Percentiles rank a stretch among this genome's conserved stretches.
Conservation (phyloP, 177 flowering plant species). For the Tripterygium wilfordii region DNA sequence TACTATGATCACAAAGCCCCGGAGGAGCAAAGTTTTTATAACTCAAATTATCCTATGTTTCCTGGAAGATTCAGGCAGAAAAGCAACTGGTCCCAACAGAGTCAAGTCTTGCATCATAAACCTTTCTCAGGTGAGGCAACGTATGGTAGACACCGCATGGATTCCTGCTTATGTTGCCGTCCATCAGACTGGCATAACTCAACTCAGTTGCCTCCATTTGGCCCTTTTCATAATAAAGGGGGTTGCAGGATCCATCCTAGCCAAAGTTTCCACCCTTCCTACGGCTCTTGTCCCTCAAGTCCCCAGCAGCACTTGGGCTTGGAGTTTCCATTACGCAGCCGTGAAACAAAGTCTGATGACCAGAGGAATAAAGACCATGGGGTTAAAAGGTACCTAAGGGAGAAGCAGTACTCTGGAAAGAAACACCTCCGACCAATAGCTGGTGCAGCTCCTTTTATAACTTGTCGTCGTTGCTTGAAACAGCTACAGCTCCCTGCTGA, state of each 20-base stretch:
- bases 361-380: slow-evolving; percentile 24
- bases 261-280: slow-evolving; percentile 12
- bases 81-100: slow-evolving; percentile 19
- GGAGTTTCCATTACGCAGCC: slow-evolving; percentile 15
- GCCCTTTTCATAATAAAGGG: slow-evolving; percentile 15
- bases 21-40: slow-evolving; percentile 15
- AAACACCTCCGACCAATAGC: slow-evolving; percentile 56
- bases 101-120: slow-evolving; percentile 17
- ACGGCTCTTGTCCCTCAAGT: slow-evolving; percentile 29
- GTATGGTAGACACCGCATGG: slow-evolving; percentile 22
- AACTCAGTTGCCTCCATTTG: slow-evolving; percentile 22
- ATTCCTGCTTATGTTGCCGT: slow-evolving; percentile 26
- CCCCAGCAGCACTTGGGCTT: slow-evolving; percentile 25
- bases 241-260: slow-evolving; percentile 19
- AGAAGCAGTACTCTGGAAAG: slow-evolving; percentile 20
- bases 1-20: slow-evolving; percentile 15
- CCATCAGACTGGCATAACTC: slow-evolving; percentile 31
- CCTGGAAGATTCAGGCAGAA: slow-evolving; percentile 19
- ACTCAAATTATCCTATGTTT: slow-evolving; percentile 14
- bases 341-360: slow-evolving; percentile 23
- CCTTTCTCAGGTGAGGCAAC: slow-evolving; percentile 39
- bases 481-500: slow-evolving; percentile 72
- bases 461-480: slow-evolving; percentile 47
- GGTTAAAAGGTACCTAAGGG: slow-evolving; percentile 24
- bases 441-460: slow-evolving; percentile 68